Conservation (phyloP, 768 basidiomycete species). For the Leccinum olivaceopallidum region DNA sequence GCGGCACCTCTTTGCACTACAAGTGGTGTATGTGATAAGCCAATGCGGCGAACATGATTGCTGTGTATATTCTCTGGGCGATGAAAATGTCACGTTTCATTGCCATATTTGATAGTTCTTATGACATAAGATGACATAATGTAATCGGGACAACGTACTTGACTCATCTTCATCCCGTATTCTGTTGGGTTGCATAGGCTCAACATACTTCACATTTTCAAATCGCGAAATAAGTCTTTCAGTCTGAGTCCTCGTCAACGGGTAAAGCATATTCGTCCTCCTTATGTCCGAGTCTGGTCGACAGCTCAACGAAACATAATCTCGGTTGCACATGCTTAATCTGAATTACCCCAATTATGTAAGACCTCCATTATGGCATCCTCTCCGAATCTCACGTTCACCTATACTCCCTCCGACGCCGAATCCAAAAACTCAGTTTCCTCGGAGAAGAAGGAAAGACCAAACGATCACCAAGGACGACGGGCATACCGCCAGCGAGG, state of each 20-base stretch:
- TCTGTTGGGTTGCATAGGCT: no score
- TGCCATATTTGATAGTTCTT: no score
- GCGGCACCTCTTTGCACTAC: background rate
- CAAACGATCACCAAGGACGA: constrained; percentile 26
- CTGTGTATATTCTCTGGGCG: no score
- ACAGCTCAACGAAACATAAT: constrained; percentile 61
- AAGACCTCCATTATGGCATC: constrained; percentile 67
- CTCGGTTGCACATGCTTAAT: constrained; percentile 53
- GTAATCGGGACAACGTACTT: no score
- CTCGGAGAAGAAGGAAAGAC: constrained; percentile 32
- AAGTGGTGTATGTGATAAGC: constrained; percentile 11
- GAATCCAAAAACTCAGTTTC: constrained; percentile 20
- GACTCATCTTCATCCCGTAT: no score
- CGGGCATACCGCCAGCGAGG: constrained; percentile 25
- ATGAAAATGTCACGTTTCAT: no score
- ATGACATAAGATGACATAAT: no score
- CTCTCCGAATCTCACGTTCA: constrained; percentile 33
- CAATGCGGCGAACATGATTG: background rate
- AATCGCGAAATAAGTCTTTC: no score
- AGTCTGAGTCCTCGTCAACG: constrained; percentile 49
- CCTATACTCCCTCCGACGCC: constrained; percentile 23
- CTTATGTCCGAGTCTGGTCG: constrained; percentile 2
- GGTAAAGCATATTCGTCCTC: constrained; percentile 36
- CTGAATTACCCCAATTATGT: constrained; percentile 57
- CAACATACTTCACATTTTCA: no score